phyloP scores from a whole-genome alignment of 140 eudicot genomes.

The Eryngium alpinum region DNA sequence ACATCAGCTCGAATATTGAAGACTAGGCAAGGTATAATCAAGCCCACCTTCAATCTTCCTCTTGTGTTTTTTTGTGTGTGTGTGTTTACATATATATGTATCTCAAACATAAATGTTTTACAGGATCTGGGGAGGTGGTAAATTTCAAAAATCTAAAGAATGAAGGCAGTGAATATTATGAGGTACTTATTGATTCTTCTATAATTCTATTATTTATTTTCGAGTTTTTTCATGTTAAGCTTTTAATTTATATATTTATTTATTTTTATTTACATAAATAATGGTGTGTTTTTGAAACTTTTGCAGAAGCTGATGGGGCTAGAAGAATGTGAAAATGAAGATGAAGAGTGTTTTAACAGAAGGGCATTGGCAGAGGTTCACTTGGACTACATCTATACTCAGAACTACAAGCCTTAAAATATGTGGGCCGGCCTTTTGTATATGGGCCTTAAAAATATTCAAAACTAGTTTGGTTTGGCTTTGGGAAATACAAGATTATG shows the following conservation, averaged over 20 bases:
- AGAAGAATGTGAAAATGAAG: slow-evolving; percentile 58
- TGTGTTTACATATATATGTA: background rate
- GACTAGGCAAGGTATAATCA: slow-evolving; percentile 38
- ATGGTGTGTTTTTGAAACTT: background rate
- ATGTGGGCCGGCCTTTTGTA: background rate
- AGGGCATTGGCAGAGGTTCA: slow-evolving; percentile 71
- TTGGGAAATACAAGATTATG: too few species aligned
- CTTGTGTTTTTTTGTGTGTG: background rate
- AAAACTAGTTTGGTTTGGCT: too few species aligned
- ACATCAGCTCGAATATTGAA: slow-evolving; percentile 49
- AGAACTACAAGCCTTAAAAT: slow-evolving; percentile 56
- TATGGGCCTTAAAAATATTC: background rate
- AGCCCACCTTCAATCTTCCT: background rate
- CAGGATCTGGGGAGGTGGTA: slow-evolving; percentile 31
- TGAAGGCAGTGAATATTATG: slow-evolving; percentile 25
- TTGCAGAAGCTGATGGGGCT: slow-evolving; percentile 55
- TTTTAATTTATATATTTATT: too few species aligned
- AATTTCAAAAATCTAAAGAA: slow-evolving; percentile 23
- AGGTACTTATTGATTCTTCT: slow-evolving; percentile 23
- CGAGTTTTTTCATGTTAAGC: background rate
- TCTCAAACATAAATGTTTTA: slow-evolving; percentile 12
- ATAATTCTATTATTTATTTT: background rate
- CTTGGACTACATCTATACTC: slow-evolving; percentile 94
- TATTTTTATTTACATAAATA: too few species aligned
- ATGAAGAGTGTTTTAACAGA: slow-evolving; percentile 70